phyloP scores from a whole-genome alignment of 129 eudicot species.

The Centrapalus pauciflorus region DNA sequence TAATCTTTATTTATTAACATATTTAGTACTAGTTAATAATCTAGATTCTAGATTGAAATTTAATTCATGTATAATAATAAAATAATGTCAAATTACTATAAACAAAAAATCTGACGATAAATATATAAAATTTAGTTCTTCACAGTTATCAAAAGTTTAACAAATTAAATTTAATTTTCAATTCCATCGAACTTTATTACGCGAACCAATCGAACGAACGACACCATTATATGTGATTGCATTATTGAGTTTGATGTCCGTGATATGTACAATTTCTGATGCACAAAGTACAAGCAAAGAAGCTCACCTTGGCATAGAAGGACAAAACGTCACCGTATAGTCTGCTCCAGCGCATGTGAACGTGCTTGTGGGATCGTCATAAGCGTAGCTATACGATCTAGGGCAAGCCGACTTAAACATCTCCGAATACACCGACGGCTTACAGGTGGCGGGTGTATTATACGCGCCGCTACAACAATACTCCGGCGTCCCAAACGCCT shows the following conservation, averaged over 20 bases:
- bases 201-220: too few species aligned
- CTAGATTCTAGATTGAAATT: too few species aligned
- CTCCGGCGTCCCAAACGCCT: constrained; percentile 72
- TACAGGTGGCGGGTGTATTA: constrained; percentile 73
- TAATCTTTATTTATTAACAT: too few species aligned
- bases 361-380: constrained; percentile 90
- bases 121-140: too few species aligned
- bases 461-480: constrained; percentile 97
- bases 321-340: constrained; percentile 88
- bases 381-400: constrained; percentile 90
- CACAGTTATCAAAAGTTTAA: too few species aligned
- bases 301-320: constrained; percentile 66
- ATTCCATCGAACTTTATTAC: too few species aligned
- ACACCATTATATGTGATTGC: too few species aligned
- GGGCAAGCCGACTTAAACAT: constrained; percentile 86
- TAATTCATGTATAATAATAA: too few species aligned
- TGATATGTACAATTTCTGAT: background rate
- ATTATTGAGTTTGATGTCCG: background rate
- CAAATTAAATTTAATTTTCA: too few species aligned
- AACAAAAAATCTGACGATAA: too few species aligned
- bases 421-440: constrained; percentile 80
- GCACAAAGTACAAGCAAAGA: background rate
- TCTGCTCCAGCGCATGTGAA: constrained; percentile 92
- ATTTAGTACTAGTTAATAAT: too few species aligned
- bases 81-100: too few species aligned